Evolutionary conservation across 2,329 filamentous ascomycete species (phyloP).

Genomic region (Scedosporium dehoogii): DNA sequence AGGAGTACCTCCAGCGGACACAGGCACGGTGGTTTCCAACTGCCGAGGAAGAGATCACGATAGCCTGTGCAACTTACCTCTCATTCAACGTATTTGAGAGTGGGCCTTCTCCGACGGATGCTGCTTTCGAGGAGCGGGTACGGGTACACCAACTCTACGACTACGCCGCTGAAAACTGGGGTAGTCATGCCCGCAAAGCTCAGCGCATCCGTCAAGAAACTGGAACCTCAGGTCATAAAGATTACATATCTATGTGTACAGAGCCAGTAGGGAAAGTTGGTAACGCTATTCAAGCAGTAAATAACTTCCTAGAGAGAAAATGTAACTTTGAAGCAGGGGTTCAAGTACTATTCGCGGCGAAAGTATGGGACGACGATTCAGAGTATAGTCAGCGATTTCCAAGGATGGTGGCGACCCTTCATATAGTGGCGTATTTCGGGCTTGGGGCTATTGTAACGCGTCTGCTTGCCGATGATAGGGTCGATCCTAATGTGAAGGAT

Average conservation of each 20-base stretch:
- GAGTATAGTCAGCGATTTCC: neutral
- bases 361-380: neutral
- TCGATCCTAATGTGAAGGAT: neutral
- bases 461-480: neutral
- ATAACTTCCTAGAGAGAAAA: neutral
- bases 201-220: neutral
- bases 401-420: neutral
- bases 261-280: neutral
- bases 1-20: conserved; percentile 30
- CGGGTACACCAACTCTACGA: conserved; percentile 16
- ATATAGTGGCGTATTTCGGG: neutral
- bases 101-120: conserved; percentile 11
- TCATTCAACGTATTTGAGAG: conserved; percentile 19
- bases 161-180: conserved; percentile 22
- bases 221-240: neutral
- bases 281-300: neutral
- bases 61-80: conserved; percentile 25
- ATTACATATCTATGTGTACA: neutral
- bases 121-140: conserved; percentile 14
- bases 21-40: conserved; percentile 19
- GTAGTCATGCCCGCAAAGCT: conserved; percentile 16
- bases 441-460: neutral
- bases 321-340: neutral
- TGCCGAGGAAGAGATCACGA: conserved; percentile 17
- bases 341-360: neutral